Conservation (phyloP, 2,329 filamentous ascomycete genomes). For the Acrocalymma vagum region DNA sequence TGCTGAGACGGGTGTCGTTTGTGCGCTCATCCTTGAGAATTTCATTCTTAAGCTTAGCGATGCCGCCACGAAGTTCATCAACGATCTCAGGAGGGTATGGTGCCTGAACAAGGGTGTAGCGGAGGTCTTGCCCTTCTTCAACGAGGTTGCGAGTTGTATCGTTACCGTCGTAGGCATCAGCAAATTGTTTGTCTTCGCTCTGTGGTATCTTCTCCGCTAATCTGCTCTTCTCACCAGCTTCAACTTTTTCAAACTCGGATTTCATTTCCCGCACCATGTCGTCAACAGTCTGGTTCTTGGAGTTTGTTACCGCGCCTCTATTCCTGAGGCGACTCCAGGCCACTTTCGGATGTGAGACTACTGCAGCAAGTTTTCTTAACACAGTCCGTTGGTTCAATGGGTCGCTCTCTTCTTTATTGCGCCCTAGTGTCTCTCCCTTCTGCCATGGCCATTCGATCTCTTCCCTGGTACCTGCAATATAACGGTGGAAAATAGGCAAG, state of each 20-base stretch:
- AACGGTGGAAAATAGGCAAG: constrained; percentile 42
- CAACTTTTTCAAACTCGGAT: constrained; percentile 10
- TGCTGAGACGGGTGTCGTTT: constrained; percentile 33
- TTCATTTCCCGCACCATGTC: constrained; percentile 19
- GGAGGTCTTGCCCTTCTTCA: constrained; percentile 65
- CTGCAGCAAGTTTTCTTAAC: constrained; percentile 1
- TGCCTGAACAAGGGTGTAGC: constrained; percentile 76
- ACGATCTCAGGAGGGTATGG: constrained; percentile 83
- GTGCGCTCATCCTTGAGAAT: constrained; percentile 50
- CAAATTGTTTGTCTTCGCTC: constrained; percentile 16
- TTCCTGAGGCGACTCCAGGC: constrained; percentile 12
- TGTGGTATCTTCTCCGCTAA: constrained; percentile 14
- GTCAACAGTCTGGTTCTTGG: constrained; percentile 10
- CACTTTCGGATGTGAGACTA: constrained; percentile 19
- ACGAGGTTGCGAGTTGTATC: constrained; percentile 83
- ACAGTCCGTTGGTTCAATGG: no score
- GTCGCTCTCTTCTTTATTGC: constrained; percentile 11
- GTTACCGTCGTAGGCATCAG: constrained; percentile 50
- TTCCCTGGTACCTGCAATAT: constrained; percentile 43
- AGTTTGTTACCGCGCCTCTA: neutral
- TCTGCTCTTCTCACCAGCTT: no score
- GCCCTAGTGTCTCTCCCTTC: constrained; percentile 6
- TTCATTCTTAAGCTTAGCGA: constrained; percentile 71
- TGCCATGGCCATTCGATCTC: constrained; percentile 44
- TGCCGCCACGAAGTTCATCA: constrained; percentile 81